Percentiles rank a stretch among this genome's conserved stretches.
phyloP scores from a whole-genome alignment of 2,329 filamentous ascomycete species.

The Epichloe uncinata region DNA sequence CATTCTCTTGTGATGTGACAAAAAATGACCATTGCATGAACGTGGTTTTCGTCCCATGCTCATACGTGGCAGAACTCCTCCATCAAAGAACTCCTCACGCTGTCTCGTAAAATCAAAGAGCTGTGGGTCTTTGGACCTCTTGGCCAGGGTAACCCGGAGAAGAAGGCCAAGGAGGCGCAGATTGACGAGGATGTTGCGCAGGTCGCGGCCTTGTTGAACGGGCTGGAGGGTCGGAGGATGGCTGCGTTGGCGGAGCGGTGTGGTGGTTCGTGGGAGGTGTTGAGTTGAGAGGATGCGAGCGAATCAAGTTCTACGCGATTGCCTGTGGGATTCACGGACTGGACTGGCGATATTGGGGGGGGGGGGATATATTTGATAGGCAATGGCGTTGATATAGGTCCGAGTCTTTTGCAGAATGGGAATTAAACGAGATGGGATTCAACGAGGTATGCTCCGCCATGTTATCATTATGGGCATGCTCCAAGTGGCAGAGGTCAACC shows the following conservation, averaged over 20 bases:
- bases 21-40: too few species aligned
- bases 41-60: too few species aligned
- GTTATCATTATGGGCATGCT: too few species aligned
- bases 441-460: too few species aligned
- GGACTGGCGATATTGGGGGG: too few species aligned
- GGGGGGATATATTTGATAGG: too few species aligned
- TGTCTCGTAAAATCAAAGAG: slow-evolving; percentile 32
- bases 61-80: slow-evolving; percentile 22
- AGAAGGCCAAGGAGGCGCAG: slow-evolving; percentile 22
- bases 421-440: too few species aligned
- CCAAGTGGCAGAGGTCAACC: slow-evolving; percentile 11
- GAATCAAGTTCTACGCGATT: too few species aligned
- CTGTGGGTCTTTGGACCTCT: slow-evolving; percentile 32
- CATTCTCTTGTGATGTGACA: background rate
- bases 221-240: slow-evolving; percentile 22
- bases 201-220: slow-evolving; percentile 22
- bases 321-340: too few species aligned
- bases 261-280: slow-evolving; percentile 25
- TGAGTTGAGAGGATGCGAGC: slow-evolving; percentile 9
- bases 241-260: slow-evolving; percentile 19
- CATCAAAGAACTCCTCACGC: slow-evolving; percentile 30
- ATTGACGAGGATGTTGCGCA: slow-evolving; percentile 23
- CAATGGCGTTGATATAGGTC: too few species aligned
- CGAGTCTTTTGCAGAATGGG: too few species aligned
- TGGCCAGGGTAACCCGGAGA: slow-evolving; percentile 22